Conservation (phyloP, 1,284 basidiomycete genomes). For the Cryptococcus sp. region DNA sequence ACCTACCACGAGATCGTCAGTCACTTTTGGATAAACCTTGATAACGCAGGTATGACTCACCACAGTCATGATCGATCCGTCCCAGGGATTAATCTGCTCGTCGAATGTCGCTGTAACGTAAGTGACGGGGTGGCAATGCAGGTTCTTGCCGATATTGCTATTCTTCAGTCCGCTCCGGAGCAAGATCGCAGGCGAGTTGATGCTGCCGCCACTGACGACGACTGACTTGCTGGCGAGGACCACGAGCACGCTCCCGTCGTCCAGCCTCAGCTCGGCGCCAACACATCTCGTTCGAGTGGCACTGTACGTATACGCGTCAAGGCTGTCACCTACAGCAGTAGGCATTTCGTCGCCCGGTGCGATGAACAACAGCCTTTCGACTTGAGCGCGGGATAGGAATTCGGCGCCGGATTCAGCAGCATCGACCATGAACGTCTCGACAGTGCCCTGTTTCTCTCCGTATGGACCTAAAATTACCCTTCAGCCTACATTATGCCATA, state of each 20-base stretch:
- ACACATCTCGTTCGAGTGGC: not conserved
- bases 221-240: slow-evolving; percentile 27
- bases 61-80: slow-evolving; percentile 56
- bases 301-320: not conserved
- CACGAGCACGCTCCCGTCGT: not conserved
- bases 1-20: not conserved
- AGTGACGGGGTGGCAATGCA: slow-evolving; percentile 56
- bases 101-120: slow-evolving; percentile 54
- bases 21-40: not conserved
- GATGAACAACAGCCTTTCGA: slow-evolving; percentile 52
- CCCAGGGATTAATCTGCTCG: slow-evolving; percentile 53
- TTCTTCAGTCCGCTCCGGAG: slow-evolving; percentile 54
- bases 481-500: not conserved
- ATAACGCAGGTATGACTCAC: slow-evolving; percentile 28
- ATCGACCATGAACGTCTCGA: slow-evolving; percentile 28
- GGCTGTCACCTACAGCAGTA: not conserved
- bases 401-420: slow-evolving; percentile 18
- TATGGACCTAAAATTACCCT: slow-evolving; percentile 2
- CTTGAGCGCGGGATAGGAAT: slow-evolving; percentile 23
- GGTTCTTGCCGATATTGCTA: slow-evolving; percentile 54
- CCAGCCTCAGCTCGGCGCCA: slow-evolving; percentile 2
- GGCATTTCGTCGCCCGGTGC: not conserved
- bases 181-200: slow-evolving; percentile 56
- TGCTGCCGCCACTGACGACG: slow-evolving; percentile 51
- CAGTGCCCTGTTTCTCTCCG: slow-evolving; percentile 19